Evolutionary conservation across 192 early-diverging fungal species (phyloP).

Genomic region (Spinellus fusiger): DNA sequence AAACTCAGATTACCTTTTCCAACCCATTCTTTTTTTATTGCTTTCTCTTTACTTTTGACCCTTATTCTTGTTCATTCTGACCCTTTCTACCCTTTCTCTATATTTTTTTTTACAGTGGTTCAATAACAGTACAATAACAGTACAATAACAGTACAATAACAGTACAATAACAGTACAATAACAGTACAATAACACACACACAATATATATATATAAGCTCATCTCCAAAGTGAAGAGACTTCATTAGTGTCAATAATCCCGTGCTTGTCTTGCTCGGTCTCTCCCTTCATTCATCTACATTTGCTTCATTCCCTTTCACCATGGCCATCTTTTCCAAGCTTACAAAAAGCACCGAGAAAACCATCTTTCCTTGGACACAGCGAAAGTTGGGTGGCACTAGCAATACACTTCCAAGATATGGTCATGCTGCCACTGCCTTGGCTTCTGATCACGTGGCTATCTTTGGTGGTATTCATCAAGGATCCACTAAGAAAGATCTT

Average conservation of each 20-base stretch:
- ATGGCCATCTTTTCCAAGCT: conserved; percentile 25
- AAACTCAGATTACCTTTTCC: too few relatives aligned
- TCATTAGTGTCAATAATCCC: neutral
- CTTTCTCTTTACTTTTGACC: too few relatives aligned
- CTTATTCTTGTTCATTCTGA: too few relatives aligned
- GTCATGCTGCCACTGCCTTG: conserved; percentile 11
- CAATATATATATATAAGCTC: neutral
- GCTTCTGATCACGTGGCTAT: conserved; percentile 9
- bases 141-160: too few relatives aligned
- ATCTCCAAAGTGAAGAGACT: neutral
- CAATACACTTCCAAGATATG: conserved; percentile 11
- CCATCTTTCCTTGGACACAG: conserved; percentile 20
- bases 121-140: too few relatives aligned
- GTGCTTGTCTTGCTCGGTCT: neutral
- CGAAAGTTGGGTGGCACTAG: conserved; percentile 10
- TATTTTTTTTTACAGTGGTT: too few relatives aligned
- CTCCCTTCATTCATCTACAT: neutral
- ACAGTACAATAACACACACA: too few relatives aligned
- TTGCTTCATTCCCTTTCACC: neutral
- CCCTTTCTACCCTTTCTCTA: too few relatives aligned
- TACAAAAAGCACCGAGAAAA: conserved; percentile 12
- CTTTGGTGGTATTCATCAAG: conserved; percentile 17
- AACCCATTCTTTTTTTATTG: too few relatives aligned
- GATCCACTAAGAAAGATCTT: conserved; percentile 11
- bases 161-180: too few relatives aligned